Percentiles rank a stretch among this genome's conserved stretches.
Conservation (phyloP, 306 rosid genomes). For the Rosa multiflora region DNA sequence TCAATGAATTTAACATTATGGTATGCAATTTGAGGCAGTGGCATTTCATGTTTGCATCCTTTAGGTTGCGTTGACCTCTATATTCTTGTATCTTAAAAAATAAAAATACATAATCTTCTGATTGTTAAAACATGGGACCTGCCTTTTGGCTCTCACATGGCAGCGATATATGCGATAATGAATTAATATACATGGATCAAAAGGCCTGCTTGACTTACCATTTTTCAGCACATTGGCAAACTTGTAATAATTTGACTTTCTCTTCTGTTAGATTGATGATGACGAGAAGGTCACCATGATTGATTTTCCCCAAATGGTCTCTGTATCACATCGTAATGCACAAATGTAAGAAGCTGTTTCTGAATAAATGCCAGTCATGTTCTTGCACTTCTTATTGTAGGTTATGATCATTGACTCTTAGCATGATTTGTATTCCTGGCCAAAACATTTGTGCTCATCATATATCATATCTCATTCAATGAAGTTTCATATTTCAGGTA, state of each 20-base stretch:
- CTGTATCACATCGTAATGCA: conserved; percentile 84
- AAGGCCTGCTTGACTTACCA: conserved; percentile 10
- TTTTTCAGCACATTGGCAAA: conserved; percentile 16
- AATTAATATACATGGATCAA: neutral
- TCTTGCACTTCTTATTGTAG: neutral
- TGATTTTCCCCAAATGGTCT: conserved; percentile 96
- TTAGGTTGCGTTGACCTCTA: neutral
- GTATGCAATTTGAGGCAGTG: conserved; percentile 40
- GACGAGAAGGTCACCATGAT: conserved; percentile 86
- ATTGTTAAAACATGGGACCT: neutral
- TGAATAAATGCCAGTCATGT: neutral
- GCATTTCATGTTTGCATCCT: neutral
- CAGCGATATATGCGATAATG: neutral
- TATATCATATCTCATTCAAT: neutral
- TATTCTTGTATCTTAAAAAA: neutral
- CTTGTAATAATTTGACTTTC: neutral
- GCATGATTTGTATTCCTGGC: neutral
- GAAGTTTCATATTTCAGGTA: conserved; percentile 62
- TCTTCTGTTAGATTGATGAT: conserved; percentile 60
- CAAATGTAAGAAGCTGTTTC: conserved; percentile 65
- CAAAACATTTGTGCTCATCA: neutral
- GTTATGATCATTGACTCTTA: neutral
- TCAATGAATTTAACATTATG: conserved; percentile 92
- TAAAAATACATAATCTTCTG: neutral
- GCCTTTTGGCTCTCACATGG: neutral